These are phyloP conservation scores for Paramecium primaurelia DNA, from an alignment of 73 alveolate species.

Conservation along the genomic window DNA sequence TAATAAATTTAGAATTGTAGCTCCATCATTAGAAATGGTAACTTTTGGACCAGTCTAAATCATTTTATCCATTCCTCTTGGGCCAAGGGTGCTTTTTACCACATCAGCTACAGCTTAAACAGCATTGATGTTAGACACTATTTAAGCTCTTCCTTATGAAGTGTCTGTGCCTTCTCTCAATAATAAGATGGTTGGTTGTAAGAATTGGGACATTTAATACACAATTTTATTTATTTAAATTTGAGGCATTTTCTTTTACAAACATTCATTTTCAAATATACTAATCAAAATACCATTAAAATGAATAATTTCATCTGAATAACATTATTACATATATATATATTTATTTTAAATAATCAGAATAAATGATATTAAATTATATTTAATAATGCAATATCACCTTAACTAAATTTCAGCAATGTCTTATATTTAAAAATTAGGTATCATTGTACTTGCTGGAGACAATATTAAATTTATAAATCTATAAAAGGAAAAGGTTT, in stretches of 20 bases:
- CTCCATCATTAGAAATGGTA: slow-evolving; percentile 98
- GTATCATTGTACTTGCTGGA: not conserved
- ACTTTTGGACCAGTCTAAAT: slow-evolving; percentile 79
- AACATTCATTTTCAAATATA: not conserved
- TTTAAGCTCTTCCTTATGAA: slow-evolving; percentile 76
- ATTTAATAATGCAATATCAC: not conserved
- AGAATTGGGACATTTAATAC: slow-evolving; percentile 49
- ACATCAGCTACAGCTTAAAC: slow-evolving; percentile 90
- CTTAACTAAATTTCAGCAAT: not conserved
- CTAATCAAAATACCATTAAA: not conserved
- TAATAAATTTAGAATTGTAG: slow-evolving; percentile 89
- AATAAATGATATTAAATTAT: too few species aligned
- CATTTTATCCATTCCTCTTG: slow-evolving; percentile 98
- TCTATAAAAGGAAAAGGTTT: not conserved
- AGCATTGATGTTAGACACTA: slow-evolving; percentile 81
- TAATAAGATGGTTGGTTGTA: slow-evolving; percentile 72
- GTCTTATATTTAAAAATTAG: not conserved
- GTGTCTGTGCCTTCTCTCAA: slow-evolving; percentile 80
- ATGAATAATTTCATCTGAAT: not conserved
- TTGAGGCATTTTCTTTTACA: slow-evolving; percentile 35
- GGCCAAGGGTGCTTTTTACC: slow-evolving; percentile 90
- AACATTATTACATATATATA: too few species aligned
- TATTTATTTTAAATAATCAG: too few species aligned
- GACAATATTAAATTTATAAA: not conserved
- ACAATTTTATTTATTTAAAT: slow-evolving; percentile 17